phyloP scores from a whole-genome alignment of 805 yeast species.

The Hanseniaspora guilliermondii region DNA sequence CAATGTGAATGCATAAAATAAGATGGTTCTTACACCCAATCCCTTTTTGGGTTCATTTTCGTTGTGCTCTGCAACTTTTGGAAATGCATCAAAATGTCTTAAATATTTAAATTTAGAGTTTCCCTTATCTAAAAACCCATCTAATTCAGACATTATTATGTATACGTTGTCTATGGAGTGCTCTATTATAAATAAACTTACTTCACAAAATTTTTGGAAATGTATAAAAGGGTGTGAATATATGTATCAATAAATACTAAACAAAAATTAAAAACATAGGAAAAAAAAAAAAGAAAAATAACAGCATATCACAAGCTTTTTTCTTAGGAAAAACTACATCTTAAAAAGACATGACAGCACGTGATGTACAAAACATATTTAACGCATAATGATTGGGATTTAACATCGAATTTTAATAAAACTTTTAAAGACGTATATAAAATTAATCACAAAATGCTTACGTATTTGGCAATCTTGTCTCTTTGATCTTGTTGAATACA shows the following conservation, averaged over 20 bases:
- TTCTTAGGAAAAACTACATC: not conserved
- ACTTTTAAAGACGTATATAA: not conserved
- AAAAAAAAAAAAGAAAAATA: not conserved
- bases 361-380: not conserved
- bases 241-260: not conserved
- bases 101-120: constrained; percentile 1
- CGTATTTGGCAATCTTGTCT: constrained; percentile 82
- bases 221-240: not conserved
- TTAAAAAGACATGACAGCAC: too few species aligned
- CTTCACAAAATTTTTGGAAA: too few species aligned
- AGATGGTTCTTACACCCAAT: constrained; percentile 48
- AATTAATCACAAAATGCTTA: constrained; percentile 54
- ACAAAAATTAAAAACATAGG: not conserved
- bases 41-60: constrained; percentile 67
- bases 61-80: constrained; percentile 59
- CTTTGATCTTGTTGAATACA: constrained; percentile 98
- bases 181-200: too few species aligned
- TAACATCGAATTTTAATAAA: not conserved
- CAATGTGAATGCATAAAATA: constrained; percentile 49
- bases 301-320: not conserved
- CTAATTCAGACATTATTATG: not conserved
- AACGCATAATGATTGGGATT: not conserved
- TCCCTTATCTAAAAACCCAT: constrained; percentile 2
- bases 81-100: constrained; percentile 14
- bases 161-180: not conserved